Base-by-base conservation (phyloP, 352 stramenopile genomes). In the Peronospora farinosa region DNA sequence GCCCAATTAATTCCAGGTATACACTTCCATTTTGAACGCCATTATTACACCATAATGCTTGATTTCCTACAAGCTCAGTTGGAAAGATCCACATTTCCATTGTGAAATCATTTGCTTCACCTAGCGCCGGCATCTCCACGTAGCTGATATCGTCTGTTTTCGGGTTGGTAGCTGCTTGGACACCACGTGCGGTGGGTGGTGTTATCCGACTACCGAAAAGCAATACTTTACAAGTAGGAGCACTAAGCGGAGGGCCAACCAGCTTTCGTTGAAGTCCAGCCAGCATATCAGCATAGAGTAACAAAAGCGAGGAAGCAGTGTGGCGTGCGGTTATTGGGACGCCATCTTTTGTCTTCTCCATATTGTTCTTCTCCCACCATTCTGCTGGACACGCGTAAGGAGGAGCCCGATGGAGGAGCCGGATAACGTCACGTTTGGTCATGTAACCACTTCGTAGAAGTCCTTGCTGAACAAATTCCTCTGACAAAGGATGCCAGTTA, bases 21-120 rank as follows among this genome's bases (percentile, higher is more conserved):
- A 89, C 61, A 31, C 79, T 88, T 1, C 81, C 78, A 44, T 49
- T 62, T 39, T 79, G 64, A 50, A 91, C 69, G 3, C 78, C 79
- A 45, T 91, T 86, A 38, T 95, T 81, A 13, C 69, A 85, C 47
- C 81, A 65, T 15, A 95, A 67, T 3, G 76, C 76, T 51, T 78
- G 67, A 40, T 74, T 91, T 2, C 75, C 79, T 0, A 48, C 51
- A 7, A 92, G 54, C 27, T 91, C 78, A 2, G 62, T 72, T 8
- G 84, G 75, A 41, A 72, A 82, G 4, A 95, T 63, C 84, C 84
- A 95, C 53, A 89, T 71, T 51, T 95, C 84, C 11, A 95, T 51
- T 4, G 74, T 85, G 43, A 91, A 91, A 40, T 88, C 71, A 6
- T 61, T 60, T 5, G 74, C 62, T 41, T 83, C 66, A 7, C 82